phyloP scores from a whole-genome alignment of 2,329 filamentous ascomycete species.

The Pyrenophora tritici-repentis region DNA sequence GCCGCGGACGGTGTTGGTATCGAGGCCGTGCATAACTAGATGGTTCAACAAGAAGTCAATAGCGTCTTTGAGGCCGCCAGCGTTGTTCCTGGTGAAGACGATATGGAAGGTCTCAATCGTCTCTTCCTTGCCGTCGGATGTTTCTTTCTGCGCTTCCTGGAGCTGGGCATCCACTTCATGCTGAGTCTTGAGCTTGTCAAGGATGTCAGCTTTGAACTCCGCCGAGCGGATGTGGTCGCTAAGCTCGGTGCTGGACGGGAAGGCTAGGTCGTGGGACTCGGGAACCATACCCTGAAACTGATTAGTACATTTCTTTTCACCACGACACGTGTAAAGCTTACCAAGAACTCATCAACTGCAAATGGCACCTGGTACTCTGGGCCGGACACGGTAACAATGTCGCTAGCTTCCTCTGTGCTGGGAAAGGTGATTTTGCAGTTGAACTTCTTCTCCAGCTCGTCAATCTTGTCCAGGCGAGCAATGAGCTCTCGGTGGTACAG shows the following conservation, averaged over 20 bases:
- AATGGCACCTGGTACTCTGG: slow-evolving; percentile 98
- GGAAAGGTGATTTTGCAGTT: slow-evolving; percentile 99
- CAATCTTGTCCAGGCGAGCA: slow-evolving; percentile 83
- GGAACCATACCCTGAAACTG: slow-evolving; percentile 83
- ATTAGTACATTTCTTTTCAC: slow-evolving; percentile 39
- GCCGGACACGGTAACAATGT: slow-evolving; percentile 92
- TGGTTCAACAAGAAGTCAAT: slow-evolving; percentile 91
- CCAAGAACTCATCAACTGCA: slow-evolving; percentile 92
- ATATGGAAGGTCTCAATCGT: slow-evolving; percentile 53
- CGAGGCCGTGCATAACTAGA: slow-evolving; percentile 86
- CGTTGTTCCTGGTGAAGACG: slow-evolving; percentile 92
- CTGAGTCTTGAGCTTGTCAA: slow-evolving; percentile 83
- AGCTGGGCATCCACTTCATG: slow-evolving; percentile 88
- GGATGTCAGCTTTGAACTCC: slow-evolving; percentile 79
- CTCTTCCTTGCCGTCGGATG: slow-evolving; percentile 49
- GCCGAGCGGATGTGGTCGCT: slow-evolving; percentile 80
- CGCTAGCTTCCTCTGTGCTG: slow-evolving; percentile 94
- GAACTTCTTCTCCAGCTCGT: slow-evolving; percentile 97
- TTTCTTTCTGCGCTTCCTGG: slow-evolving; percentile 55
- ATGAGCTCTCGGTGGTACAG: slow-evolving; percentile 95
- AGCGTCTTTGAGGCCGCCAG: slow-evolving; percentile 90
- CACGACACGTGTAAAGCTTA: slow-evolving; percentile 42
- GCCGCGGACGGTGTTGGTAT: slow-evolving; percentile 80
- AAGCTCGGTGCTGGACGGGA: slow-evolving; percentile 75
- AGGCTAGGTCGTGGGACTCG: slow-evolving; percentile 88